These are phyloP conservation scores for Raphanus hybrid DNA, from an alignment of 441 rosid genomes.

Conservation along the genomic window DNA sequence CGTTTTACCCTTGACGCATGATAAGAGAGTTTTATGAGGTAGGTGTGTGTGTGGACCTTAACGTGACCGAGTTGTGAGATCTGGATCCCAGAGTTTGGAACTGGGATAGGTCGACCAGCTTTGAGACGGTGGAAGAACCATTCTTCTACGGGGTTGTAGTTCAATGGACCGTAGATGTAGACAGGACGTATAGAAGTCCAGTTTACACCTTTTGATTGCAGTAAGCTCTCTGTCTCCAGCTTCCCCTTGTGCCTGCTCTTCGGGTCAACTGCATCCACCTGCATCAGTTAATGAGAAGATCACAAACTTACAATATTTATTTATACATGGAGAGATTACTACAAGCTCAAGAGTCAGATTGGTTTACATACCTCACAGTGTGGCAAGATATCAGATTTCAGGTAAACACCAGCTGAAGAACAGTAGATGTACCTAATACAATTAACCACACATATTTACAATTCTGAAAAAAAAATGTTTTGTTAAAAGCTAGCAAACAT, in stretches of 20 bases:
- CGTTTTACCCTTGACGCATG: not conserved
- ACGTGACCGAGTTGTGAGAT: slow-evolving; percentile 94
- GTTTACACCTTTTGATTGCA: slow-evolving; percentile 72
- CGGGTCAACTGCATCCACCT: slow-evolving; percentile 92
- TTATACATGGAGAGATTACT: not conserved
- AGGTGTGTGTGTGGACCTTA: slow-evolving; percentile 53
- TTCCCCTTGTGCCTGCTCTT: slow-evolving; percentile 99
- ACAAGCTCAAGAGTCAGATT: not conserved
- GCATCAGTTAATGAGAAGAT: slow-evolving; percentile 27
- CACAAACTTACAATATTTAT: not conserved
- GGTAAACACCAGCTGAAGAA: slow-evolving; percentile 96
- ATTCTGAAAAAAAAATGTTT: slow-evolving; percentile 3
- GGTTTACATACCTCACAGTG: slow-evolving; percentile 9
- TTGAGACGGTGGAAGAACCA: slow-evolving; percentile 98
- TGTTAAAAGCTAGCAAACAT: slow-evolving; percentile 5
- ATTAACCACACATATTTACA: slow-evolving; percentile 32
- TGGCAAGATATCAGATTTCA: slow-evolving; percentile 70
- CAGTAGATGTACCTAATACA: slow-evolving; percentile 85
- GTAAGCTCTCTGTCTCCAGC: slow-evolving; percentile 78
- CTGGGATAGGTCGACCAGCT: slow-evolving; percentile 92
- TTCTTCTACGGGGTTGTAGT: slow-evolving; percentile 97
- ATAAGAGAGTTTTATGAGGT: not conserved
- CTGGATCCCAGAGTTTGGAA: slow-evolving; percentile 86
- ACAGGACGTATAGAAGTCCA: slow-evolving; percentile 92
- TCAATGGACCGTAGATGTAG: slow-evolving; percentile 92